Evolutionary conservation across 164 flowering plant species (phyloP).

Genomic region (Sextonia rubra): DNA sequence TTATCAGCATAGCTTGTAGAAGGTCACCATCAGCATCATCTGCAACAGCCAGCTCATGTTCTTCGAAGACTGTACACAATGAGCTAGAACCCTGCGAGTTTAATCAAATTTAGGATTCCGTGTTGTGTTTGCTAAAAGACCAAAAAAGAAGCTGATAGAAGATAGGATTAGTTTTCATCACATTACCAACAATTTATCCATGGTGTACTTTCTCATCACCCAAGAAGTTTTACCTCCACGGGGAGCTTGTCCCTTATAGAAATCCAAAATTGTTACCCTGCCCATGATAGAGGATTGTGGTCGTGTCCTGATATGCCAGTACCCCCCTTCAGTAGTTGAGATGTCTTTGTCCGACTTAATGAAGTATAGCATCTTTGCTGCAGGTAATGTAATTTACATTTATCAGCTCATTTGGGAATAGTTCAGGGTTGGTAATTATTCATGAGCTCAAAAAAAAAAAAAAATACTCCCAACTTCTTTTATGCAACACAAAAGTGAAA

Average conservation of each 20-base stretch:
- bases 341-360: slow-evolving; percentile 11
- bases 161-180: neutral
- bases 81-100: slow-evolving; percentile 37
- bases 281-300: slow-evolving; percentile 28
- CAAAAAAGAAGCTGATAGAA: slow-evolving; percentile 5
- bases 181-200: slow-evolving; percentile 32
- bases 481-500: no score
- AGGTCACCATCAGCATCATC: neutral
- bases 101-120: slow-evolving; percentile 23
- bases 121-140: slow-evolving; percentile 16
- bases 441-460: no score
- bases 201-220: slow-evolving; percentile 50
- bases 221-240: slow-evolving; percentile 36
- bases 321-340: slow-evolving; percentile 26
- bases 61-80: slow-evolving; percentile 32
- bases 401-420: no score
- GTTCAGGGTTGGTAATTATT: no score
- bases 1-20: neutral
- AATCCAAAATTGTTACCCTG: slow-evolving; percentile 44
- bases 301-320: slow-evolving; percentile 36
- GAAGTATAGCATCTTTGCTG: slow-evolving; percentile 46
- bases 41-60: slow-evolving; percentile 2
- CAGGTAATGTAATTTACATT: slow-evolving; percentile 3
- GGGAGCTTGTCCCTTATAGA: slow-evolving; percentile 32
- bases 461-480: no score